These are phyloP conservation scores for Gamsiella multidivaricata DNA, from an alignment of 192 early-diverging fungal genomes.

Conservation along the genomic window DNA sequence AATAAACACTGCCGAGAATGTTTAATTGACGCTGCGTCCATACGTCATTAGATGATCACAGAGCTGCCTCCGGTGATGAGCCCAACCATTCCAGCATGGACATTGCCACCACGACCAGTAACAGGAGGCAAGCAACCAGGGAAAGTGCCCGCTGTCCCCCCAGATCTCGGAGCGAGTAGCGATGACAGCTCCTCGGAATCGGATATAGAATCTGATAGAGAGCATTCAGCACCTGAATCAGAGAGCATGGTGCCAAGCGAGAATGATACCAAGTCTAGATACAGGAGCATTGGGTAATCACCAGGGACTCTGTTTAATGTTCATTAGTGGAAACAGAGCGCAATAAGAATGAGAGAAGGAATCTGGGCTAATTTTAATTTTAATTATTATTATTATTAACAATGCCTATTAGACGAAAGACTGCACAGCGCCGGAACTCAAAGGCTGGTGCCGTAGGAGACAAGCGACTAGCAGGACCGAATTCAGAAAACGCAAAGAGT, in stretches of 20 bases:
- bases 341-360: too few relatives aligned
- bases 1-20: too few relatives aligned
- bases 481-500: background rate
- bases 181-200: conserved; percentile 21
- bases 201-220: conserved; percentile 11
- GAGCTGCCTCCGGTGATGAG: conserved; percentile 16
- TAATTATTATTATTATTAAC: background rate
- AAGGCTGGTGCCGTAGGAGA: conserved; percentile 3
- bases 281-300: conserved; percentile 21
- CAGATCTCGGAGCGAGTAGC: conserved; percentile 10
- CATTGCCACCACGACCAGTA: conserved; percentile 6
- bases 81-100: conserved; percentile 19
- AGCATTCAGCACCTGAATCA: conserved; percentile 6
- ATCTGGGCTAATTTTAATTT: too few relatives aligned
- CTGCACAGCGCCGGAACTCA: conserved; percentile 15
- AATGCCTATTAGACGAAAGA: conserved; percentile 3
- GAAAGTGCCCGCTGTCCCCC: conserved; percentile 20
- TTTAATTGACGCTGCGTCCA: background rate
- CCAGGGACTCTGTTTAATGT: background rate
- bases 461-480: conserved; percentile 1
- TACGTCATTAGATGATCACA: conserved; percentile 11
- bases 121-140: conserved; percentile 33
- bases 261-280: conserved; percentile 2
- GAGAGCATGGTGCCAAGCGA: conserved; percentile 12
- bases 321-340: too few relatives aligned